These are phyloP conservation scores for Arabidopsis lyrata DNA, from an alignment of 441 rosid genomes.

Conservation along the genomic window DNA sequence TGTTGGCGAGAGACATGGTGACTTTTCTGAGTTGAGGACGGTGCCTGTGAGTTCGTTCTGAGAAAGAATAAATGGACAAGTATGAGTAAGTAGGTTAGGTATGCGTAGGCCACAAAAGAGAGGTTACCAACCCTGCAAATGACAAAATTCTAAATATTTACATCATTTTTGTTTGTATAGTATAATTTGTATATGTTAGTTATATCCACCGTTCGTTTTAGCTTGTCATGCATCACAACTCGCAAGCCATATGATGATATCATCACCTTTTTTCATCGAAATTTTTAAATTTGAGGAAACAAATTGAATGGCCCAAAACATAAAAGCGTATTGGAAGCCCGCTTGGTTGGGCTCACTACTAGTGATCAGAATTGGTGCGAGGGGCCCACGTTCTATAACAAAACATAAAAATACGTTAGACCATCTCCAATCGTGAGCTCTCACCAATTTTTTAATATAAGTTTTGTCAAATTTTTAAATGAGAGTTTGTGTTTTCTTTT, in stretches of 20 bases:
- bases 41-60: neutral
- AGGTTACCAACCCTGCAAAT: too few relatives aligned
- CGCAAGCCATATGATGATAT: neutral
- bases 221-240: neutral
- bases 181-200: too few relatives aligned
- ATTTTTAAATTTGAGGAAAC: neutral
- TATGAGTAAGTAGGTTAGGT: neutral
- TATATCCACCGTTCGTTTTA: neutral
- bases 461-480: too few relatives aligned
- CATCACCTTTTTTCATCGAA: neutral
- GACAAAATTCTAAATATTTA: too few relatives aligned
- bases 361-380: neutral
- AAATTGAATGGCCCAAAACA: neutral
- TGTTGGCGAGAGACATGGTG: constrained; percentile 28
- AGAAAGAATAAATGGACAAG: neutral
- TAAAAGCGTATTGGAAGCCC: neutral
- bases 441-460: too few relatives aligned
- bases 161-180: too few relatives aligned
- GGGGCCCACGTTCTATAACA: neutral
- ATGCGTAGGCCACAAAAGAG: too few relatives aligned
- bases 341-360: neutral
- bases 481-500: too few relatives aligned
- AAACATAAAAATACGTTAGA: neutral
- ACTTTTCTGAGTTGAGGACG: neutral
- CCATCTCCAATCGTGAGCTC: too few relatives aligned